A percentile compares a stretch with the other conserved stretches of the same genome.
phyloP scores from a whole-genome alignment of 352 stramenopile genomes.

The Pythium rishiriense region DNA sequence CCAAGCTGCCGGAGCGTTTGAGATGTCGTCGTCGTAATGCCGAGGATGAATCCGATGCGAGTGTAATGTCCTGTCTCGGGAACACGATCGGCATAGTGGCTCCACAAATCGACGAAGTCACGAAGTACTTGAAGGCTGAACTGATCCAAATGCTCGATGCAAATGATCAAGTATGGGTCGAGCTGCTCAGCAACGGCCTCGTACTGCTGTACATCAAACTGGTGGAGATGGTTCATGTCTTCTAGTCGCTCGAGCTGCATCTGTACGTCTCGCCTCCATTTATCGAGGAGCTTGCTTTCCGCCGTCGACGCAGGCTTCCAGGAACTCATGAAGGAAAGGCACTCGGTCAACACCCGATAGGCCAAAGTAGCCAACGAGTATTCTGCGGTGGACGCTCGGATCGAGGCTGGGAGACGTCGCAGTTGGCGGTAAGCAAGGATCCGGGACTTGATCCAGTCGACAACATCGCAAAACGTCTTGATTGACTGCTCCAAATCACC shows the following conservation, averaged over 20 bases:
- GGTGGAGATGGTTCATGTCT: slow-evolving; percentile 23
- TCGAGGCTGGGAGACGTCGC: background rate
- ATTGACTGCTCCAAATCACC: slow-evolving; percentile 31
- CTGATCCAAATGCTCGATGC: slow-evolving; percentile 74
- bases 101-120: slow-evolving; percentile 78
- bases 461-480: slow-evolving; percentile 36
- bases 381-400: slow-evolving; percentile 37
- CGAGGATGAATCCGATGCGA: slow-evolving; percentile 62
- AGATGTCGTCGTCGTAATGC: slow-evolving; percentile 65
- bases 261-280: background rate
- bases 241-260: slow-evolving; percentile 10
- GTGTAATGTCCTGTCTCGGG: background rate
- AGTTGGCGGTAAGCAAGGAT: slow-evolving; percentile 32
- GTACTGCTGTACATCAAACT: slow-evolving; percentile 14
- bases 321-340: background rate
- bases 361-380: slow-evolving; percentile 55
- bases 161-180: slow-evolving; percentile 56
- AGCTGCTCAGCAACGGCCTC: slow-evolving; percentile 15
- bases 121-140: slow-evolving; percentile 57
- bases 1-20: slow-evolving; percentile 66
- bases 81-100: slow-evolving; percentile 37
- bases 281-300: background rate
- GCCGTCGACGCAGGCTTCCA: background rate
- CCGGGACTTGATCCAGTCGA: slow-evolving; percentile 47
- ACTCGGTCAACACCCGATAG: slow-evolving; percentile 36